Evolutionary conservation across 805 yeast genomes (phyloP).

Genomic region (Lipomyces yamadae): DNA sequence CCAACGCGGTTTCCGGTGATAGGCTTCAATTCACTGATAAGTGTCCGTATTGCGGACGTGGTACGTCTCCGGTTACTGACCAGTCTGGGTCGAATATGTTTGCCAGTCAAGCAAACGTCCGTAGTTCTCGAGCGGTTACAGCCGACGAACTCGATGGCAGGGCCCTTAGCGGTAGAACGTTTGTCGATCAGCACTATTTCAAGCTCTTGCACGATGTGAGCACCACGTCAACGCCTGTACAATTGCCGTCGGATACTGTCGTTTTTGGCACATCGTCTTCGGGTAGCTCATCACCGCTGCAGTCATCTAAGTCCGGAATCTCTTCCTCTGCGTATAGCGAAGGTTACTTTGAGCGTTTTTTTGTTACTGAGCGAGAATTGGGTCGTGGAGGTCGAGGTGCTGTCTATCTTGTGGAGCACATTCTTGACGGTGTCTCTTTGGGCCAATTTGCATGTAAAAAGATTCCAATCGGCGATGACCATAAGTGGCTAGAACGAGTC

Average conservation of each 20-base stretch:
- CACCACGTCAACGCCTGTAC: background rate
- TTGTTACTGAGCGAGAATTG: slow-evolving; percentile 60
- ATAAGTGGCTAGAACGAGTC: slow-evolving; percentile 69
- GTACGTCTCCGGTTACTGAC: slow-evolving; percentile 9
- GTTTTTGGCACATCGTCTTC: background rate
- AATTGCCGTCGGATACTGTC: slow-evolving; percentile 10
- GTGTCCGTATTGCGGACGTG: slow-evolving; percentile 22
- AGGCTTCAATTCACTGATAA: background rate
- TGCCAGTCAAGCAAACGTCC: background rate
- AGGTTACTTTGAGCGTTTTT: slow-evolving; percentile 75
- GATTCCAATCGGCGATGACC: slow-evolving; percentile 80
- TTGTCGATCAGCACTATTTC: slow-evolving; percentile 31
- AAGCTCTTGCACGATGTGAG: slow-evolving; percentile 23
- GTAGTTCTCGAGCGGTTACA: background rate
- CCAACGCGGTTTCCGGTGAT: background rate
- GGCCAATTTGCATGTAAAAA: slow-evolving; percentile 86
- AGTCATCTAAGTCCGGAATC: slow-evolving; percentile 38
- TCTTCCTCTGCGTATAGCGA: slow-evolving; percentile 71
- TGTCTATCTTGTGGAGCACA: slow-evolving; percentile 82
- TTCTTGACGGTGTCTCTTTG: slow-evolving; percentile 68
- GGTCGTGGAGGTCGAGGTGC: slow-evolving; percentile 88
- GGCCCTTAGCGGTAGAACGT: slow-evolving; percentile 19
- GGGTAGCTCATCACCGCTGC: background rate
- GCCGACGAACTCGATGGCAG: slow-evolving; percentile 3
- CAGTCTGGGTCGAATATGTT: no score